These are phyloP conservation scores for Puccinia novopanici DNA, from an alignment of 1,284 basidiomycete genomes.

Conservation along the genomic window DNA sequence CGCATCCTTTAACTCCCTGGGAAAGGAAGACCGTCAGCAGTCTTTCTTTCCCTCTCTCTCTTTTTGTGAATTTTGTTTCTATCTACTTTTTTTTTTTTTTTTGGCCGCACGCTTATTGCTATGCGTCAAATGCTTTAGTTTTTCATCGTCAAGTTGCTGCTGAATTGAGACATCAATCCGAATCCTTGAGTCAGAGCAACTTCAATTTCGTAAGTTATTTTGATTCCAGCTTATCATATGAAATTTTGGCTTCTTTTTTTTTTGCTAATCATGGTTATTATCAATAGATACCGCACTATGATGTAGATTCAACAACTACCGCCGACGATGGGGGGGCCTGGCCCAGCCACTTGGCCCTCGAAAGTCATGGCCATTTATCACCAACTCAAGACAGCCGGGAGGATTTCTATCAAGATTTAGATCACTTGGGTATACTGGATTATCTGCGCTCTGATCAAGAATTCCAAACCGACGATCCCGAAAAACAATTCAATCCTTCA, in stretches of 20 bases:
- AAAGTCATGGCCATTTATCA: neutral
- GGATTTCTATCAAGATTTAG: slow-evolving; percentile 5
- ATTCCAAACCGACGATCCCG: neutral
- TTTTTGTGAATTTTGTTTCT: neutral
- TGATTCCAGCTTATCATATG: neutral
- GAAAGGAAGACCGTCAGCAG: neutral
- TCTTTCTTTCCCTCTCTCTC: neutral
- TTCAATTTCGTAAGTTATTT: neutral
- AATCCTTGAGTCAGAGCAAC: neutral
- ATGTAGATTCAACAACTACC: neutral
- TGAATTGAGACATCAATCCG: neutral
- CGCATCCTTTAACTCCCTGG: neutral
- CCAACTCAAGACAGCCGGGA: neutral
- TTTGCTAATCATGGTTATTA: neutral
- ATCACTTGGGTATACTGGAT: slow-evolving; percentile 25
- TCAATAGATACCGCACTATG: neutral
- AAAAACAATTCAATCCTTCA: neutral
- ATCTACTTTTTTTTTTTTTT: neutral
- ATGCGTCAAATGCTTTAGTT: neutral
- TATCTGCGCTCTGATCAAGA: slow-evolving; percentile 15
- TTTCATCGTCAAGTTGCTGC: neutral
- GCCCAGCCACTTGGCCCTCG: neutral
- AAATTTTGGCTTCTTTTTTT: neutral
- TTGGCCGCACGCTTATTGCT: neutral
- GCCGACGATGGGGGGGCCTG: neutral